Evolutionary conservation across 371 early-diverging fungal species (phyloP), one percentile per base, ranked within the genome.

Genomic region (Neoconidiobolus thromboides): DNA sequence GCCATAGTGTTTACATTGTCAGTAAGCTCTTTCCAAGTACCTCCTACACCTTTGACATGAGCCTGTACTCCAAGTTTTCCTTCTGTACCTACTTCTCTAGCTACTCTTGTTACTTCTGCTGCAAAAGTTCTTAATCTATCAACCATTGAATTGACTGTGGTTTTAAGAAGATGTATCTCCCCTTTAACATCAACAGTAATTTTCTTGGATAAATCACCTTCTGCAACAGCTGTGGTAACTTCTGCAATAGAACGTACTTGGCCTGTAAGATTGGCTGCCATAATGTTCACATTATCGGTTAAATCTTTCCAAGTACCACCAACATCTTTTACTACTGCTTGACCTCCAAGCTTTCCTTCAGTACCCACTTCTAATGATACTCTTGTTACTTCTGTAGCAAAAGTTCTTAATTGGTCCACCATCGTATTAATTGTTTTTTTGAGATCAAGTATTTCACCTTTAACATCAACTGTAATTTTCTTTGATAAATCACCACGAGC

Each of bases 261-360:
- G 2, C 69, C 70, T 1, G 82, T 81, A 0, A 81, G 61, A 52
- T 81, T 81, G 48, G 71, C 60, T 0, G 82, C 82, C 82, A 81
- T 80, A 64, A 49, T 68, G 53, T 81, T 81, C 53, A 82, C 79
- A 57, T 78, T 82, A 50, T 78, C 76, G 1, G 85, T 85, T 48
- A 85, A 66, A 42, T 79, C 81, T 58, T 78, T 80, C 85, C 85
- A 85, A 0, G 78, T 80, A 9, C 85, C 85, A 52, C 70, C 80
- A 0, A 81, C 80, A 39, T 71, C 78, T 38, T 73, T 66, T 1
- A 82, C 79, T 1, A 74, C 73, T 38, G 79, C 63, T 80, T 79
- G 3, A 78, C 86, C 70, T 57, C 78, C 78, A 3, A 78, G 65
- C 40, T 66, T 69, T 2, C 78, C 76, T 36, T 76, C 76, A 0